Evolutionary conservation across 257 asterid genomes (phyloP).

Genomic region (Coffea eugenioides): DNA sequence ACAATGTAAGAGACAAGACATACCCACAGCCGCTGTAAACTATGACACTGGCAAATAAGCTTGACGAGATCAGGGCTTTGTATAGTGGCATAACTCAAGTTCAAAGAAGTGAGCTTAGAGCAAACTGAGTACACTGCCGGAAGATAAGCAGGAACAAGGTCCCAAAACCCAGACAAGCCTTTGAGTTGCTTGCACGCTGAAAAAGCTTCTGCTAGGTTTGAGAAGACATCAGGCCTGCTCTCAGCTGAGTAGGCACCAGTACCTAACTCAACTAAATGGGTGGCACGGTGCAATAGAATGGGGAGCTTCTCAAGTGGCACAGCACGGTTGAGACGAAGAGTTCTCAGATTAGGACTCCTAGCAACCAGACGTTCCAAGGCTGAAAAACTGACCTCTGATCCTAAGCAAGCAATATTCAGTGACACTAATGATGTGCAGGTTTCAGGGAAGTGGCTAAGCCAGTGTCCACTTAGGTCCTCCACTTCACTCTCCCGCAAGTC

Average conservation of each 20-base stretch:
- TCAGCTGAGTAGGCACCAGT: slow-evolving; percentile 45
- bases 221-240: slow-evolving; percentile 37
- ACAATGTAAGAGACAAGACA: slow-evolving; percentile 10
- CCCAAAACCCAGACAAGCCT: slow-evolving; percentile 92
- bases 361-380: slow-evolving; percentile 44
- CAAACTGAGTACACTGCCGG: slow-evolving; percentile 73
- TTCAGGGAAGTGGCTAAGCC: slow-evolving; percentile 52
- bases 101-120: slow-evolving; percentile 66
- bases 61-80: slow-evolving; percentile 69
- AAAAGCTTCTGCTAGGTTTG: slow-evolving; percentile 63
- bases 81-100: slow-evolving; percentile 73
- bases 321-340: slow-evolving; percentile 44
- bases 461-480: slow-evolving; percentile 51
- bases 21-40: slow-evolving; percentile 88
- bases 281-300: slow-evolving; percentile 37
- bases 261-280: slow-evolving; percentile 39
- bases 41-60: slow-evolving; percentile 68
- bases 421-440: slow-evolving; percentile 40
- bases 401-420: slow-evolving; percentile 41
- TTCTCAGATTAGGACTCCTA: slow-evolving; percentile 37
- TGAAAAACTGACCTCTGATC: slow-evolving; percentile 40
- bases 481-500: slow-evolving; percentile 49
- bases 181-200: slow-evolving; percentile 68
- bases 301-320: slow-evolving; percentile 50
- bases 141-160: slow-evolving; percentile 77